These are phyloP conservation scores for Pelargonium exstipulatum DNA, from an alignment of 441 rosid genomes.

Conservation along the genomic window DNA sequence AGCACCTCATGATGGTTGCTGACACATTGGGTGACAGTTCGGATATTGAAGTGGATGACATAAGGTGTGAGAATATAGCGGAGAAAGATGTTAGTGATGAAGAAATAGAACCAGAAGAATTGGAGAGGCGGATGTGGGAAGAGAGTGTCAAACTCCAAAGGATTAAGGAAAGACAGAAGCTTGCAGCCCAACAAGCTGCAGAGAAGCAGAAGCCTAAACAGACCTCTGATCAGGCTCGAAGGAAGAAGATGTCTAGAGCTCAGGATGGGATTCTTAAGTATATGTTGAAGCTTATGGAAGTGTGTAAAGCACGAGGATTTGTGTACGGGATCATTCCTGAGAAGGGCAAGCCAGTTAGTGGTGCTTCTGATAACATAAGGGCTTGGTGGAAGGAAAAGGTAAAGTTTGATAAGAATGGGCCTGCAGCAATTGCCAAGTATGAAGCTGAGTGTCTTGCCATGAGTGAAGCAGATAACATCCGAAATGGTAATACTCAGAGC, in stretches of 20 bases:
- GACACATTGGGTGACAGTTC: slow-evolving; percentile 39
- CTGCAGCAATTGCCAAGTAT: slow-evolving; percentile 82
- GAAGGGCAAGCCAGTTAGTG: slow-evolving; percentile 91
- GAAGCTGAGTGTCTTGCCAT: slow-evolving; percentile 74
- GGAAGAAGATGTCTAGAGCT: slow-evolving; percentile 99
- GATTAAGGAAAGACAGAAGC: slow-evolving; percentile 65
- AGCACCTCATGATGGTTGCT: slow-evolving; percentile 23
- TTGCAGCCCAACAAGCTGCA: slow-evolving; percentile 53
- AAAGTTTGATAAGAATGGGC: slow-evolving; percentile 94
- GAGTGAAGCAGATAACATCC: slow-evolving; percentile 46
- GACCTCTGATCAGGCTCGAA: slow-evolving; percentile 77
- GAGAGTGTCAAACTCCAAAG: slow-evolving; percentile 80
- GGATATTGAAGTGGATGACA: slow-evolving; percentile 66
- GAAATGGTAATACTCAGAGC: slow-evolving; percentile 54
- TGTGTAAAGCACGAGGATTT: slow-evolving; percentile 92
- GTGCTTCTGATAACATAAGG: slow-evolving; percentile 87
- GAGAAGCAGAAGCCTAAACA: slow-evolving; percentile 68
- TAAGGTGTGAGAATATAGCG: slow-evolving; percentile 63
- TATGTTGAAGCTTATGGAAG: slow-evolving; percentile 97
- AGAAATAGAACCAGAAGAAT: slow-evolving; percentile 79
- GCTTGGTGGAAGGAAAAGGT: slow-evolving; percentile 99
- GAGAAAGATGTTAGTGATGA: slow-evolving; percentile 99
- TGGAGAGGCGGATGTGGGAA: slow-evolving; percentile 96
- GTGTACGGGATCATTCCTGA: slow-evolving; percentile 97
- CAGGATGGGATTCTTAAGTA: slow-evolving; percentile 98